Evolutionary conservation across 371 early-diverging fungal species (phyloP).

Genomic region (Mucor circinelloides): DNA sequence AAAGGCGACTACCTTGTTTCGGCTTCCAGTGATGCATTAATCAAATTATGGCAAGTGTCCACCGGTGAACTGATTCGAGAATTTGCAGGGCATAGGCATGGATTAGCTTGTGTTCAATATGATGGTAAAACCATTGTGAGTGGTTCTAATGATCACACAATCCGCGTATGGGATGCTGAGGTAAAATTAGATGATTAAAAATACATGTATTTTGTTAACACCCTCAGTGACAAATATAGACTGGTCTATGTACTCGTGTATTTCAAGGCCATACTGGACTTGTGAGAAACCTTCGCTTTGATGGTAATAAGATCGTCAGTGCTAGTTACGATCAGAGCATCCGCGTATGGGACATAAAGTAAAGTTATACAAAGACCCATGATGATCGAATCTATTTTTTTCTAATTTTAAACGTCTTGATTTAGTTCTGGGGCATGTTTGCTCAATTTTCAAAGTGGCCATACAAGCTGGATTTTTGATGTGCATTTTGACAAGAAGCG

Average conservation of each 20-base stretch:
- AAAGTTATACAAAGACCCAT: slow-evolving; percentile 8
- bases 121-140: slow-evolving; percentile 87
- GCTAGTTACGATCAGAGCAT: slow-evolving; percentile 91
- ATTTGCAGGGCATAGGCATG: slow-evolving; percentile 76
- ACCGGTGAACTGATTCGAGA: slow-evolving; percentile 68
- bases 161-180: slow-evolving; percentile 92
- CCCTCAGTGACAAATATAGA: slow-evolving; percentile 34
- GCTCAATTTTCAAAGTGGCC: slow-evolving; percentile 62
- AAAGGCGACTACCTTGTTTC: slow-evolving; percentile 72
- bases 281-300: slow-evolving; percentile 86
- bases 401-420: slow-evolving; percentile 34
- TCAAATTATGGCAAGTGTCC: slow-evolving; percentile 85
- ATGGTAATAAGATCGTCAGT: slow-evolving; percentile 55
- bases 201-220: slow-evolving; percentile 1
- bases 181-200: neutral
- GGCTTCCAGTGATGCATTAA: slow-evolving; percentile 83
- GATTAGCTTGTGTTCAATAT: slow-evolving; percentile 93
- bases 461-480: slow-evolving; percentile 91
- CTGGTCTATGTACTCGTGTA: slow-evolving; percentile 76
- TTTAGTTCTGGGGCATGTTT: slow-evolving; percentile 55
- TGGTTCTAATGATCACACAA: slow-evolving; percentile 93
- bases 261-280: slow-evolving; percentile 84
- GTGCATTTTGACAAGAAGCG: slow-evolving; percentile 79
- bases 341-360: slow-evolving; percentile 86
- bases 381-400: slow-evolving; percentile 1